Conservation (phyloP, 495 filamentous ascomycete genomes). For the Jackrogersella multiformis region DNA sequence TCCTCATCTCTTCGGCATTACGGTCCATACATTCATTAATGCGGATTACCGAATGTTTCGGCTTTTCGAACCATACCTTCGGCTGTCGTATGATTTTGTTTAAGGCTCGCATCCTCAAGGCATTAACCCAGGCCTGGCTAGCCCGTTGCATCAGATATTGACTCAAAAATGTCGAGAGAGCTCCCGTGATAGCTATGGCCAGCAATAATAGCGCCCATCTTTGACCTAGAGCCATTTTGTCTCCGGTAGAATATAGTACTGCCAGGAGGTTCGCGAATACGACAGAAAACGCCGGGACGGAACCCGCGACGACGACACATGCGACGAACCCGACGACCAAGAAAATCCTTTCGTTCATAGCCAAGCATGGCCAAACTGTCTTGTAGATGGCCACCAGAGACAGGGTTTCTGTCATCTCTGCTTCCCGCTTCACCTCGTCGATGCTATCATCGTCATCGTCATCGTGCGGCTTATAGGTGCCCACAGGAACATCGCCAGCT, state of each 20-base stretch:
- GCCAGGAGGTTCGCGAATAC: slow-evolving; percentile 77
- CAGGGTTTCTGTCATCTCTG: slow-evolving; percentile 32
- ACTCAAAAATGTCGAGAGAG: slow-evolving; percentile 67
- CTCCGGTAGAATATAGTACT: slow-evolving; percentile 67
- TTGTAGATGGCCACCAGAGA: slow-evolving; percentile 69
- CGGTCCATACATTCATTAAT: slow-evolving; percentile 79
- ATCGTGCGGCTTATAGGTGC: background rate
- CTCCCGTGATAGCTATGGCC: slow-evolving; percentile 72
- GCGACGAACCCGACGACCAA: slow-evolving; percentile 69
- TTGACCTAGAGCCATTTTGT: slow-evolving; percentile 57
- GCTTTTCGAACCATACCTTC: slow-evolving; percentile 81
- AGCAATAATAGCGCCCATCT: slow-evolving; percentile 78
- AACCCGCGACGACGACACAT: slow-evolving; percentile 70
- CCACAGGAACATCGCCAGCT: background rate
- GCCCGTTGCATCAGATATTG: slow-evolving; percentile 75
- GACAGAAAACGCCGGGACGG: slow-evolving; percentile 81
- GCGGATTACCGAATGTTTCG: slow-evolving; percentile 67
- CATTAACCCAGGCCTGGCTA: slow-evolving; percentile 83
- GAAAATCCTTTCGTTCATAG: slow-evolving; percentile 57
- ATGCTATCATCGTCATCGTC: background rate
- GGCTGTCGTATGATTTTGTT: slow-evolving; percentile 80
- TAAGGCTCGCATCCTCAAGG: slow-evolving; percentile 73
- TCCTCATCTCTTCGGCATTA: slow-evolving; percentile 87
- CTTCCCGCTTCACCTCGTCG: slow-evolving; percentile 25
- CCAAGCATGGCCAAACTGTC: slow-evolving; percentile 77